Evolutionary conservation across 176 grass and related monocot genomes (phyloP).

Genomic region (Alloteropsis semialata): DNA sequence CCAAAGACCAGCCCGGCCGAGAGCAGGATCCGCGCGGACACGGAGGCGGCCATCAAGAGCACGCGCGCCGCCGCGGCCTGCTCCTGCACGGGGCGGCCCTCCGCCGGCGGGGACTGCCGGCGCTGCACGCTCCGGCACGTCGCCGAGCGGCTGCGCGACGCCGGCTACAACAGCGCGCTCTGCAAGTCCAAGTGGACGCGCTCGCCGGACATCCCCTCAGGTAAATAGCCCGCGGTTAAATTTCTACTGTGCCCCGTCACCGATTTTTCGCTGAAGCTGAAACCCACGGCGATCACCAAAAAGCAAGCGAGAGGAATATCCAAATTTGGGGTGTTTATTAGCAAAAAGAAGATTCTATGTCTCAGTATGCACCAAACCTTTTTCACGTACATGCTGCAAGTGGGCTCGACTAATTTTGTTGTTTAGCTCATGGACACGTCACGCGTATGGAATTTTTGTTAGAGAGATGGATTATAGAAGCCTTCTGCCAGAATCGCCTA

Average conservation of each 20-base stretch:
- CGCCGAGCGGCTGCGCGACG: conserved; percentile 40
- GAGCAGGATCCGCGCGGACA: conserved; percentile 57
- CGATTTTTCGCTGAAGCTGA: background rate
- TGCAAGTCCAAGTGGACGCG: conserved; percentile 88
- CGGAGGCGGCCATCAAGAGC: conserved; percentile 49
- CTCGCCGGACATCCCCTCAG: conserved; percentile 77
- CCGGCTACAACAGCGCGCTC: conserved; percentile 74
- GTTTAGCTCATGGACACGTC: background rate
- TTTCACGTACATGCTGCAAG: background rate
- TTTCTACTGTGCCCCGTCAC: background rate
- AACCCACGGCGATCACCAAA: background rate
- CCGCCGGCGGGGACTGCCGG: conserved; percentile 48
- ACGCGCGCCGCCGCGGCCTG: conserved; percentile 32
- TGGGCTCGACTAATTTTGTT: background rate
- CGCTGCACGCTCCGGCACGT: conserved; percentile 58
- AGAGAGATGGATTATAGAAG: background rate
- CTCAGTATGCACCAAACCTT: background rate
- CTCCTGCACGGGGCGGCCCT: conserved; percentile 43
- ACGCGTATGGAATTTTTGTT: background rate
- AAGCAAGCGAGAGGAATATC: background rate
- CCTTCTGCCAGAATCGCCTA: background rate
- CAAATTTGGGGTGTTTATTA: background rate
- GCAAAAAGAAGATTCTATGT: background rate
- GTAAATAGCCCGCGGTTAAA: background rate
- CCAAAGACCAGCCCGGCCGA: conserved; percentile 67